Evolutionary conservation across 306 rosid genomes (phyloP), one percentile per base, ranked within the genome.

Genomic region (Neltuma alba): DNA sequence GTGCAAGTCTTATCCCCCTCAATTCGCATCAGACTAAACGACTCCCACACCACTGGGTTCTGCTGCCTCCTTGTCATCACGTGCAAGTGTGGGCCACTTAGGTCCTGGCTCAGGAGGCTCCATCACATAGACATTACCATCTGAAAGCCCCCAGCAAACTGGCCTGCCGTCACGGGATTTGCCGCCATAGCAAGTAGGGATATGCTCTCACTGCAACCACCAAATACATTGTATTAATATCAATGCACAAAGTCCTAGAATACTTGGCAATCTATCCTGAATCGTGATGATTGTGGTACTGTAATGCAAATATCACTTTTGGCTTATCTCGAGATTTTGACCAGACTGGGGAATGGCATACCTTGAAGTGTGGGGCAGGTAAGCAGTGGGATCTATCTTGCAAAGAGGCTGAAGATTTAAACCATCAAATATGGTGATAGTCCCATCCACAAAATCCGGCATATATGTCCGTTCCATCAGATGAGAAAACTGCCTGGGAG

Each of bases 401-500:
- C 76, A 79, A 23, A 42, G 67, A 34, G 71, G 75, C 21, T 37
- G 21, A 18, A 86, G 80, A 21, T 44, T 77, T 3, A 4, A 63
- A 68, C 83, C 72, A 69, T 73, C 61, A 18, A 81, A 75, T 70
- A 88, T 61, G 41, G 34, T 60, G 11, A 86, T 34, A 70, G n/a
- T 66, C 75, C 83, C 86, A 68, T 85, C 83, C 18, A 33, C 75
- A 69, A 79, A 81, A 81, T 16, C 81, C 68, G 10, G 83, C 86
- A 81, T 70, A 85, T 42, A 88, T 73, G 9, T 47, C 58, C 41
- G 34, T 27, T 65, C 86, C 74, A 79, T 86, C 88, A 10, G 81
- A 83, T 48, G 89, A 85, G 77, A 64, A 83, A 20, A 81, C 64
- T 44, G 86, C 91, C 42, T 81, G 81, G 36, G 78, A 36, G 74